Base-by-base conservation (phyloP, 352 stramenopile genomes). In the Discostella stelligera region DNA sequence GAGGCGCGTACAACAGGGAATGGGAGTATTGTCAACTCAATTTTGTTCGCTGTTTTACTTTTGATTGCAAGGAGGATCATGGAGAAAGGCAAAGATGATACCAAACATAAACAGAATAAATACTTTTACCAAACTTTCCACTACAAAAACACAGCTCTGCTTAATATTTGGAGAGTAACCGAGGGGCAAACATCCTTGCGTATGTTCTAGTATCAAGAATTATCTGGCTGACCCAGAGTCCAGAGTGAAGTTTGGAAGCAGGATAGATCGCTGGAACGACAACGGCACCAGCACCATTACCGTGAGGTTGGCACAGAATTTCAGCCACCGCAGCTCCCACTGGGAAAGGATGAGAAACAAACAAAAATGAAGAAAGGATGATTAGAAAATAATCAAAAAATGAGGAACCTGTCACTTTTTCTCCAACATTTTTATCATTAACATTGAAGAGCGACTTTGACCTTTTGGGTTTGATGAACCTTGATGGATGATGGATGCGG, bases 191-290 rank as follows among this genome's bases (percentile, higher is more conserved):
- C 10, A 69, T 94, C 14, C 54, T 94, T 16, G 21, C 77, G 2
- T 83, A 81, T 75, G 84, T 93, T 0, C 46, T 87, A 13, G 37
- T 89, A 11, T 77, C 64, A 14, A 71, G 89, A 20, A 79, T 85
- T 20, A 0, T 77, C 11, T 82, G 90, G 53, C 74, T 94, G 10
- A 48, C 66, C 41, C 87, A 94, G 71, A 90, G 79, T 53, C 41
- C 87, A 94, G 71, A 90, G 79, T 53, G 64, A 86, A 30, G 87
- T 90, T 4, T 93, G 87, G 87, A 41, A 50, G 32, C 30, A 83
- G n/a, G 82, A 79, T 27, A 39, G 13, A 18, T 23, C 50, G 0
- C 14, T 25, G 18, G 16, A 56, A 20, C 52, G 70, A 27, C 50
- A 77, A 37, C 16, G 39, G 44, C 39, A 39, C n/a, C 9, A 50